phyloP scores from a whole-genome alignment of 768 basidiomycete species.

The Boletus subparvulus region DNA sequence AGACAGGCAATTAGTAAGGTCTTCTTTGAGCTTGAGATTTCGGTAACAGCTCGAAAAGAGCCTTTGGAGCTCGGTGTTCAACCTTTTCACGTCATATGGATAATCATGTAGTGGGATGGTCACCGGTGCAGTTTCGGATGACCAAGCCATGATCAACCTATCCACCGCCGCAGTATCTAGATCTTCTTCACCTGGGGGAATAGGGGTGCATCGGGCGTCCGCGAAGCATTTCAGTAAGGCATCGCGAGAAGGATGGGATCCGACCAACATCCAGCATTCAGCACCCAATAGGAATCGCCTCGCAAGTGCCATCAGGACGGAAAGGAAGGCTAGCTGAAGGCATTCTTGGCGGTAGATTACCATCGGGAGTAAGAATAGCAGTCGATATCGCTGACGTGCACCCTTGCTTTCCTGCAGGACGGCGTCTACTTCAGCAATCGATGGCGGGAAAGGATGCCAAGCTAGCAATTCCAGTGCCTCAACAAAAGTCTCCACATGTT shows the following conservation, averaged over 20 bases:
- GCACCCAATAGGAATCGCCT: too few relatives aligned
- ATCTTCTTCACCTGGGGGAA: background rate
- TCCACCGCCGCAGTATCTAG: background rate
- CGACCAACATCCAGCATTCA: background rate
- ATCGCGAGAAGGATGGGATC: too few relatives aligned
- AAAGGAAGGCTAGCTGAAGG: background rate
- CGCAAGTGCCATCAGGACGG: background rate
- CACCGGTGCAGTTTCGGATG: too few relatives aligned
- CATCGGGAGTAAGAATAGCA: background rate
- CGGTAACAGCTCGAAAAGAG: background rate
- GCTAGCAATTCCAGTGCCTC: too few relatives aligned
- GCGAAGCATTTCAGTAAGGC: background rate
- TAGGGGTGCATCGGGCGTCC: too few relatives aligned
- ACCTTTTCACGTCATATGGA: too few relatives aligned
- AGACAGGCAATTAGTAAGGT: background rate
- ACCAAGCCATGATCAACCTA: too few relatives aligned
- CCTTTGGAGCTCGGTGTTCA: background rate
- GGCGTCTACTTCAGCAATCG: background rate
- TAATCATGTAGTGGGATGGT: too few relatives aligned
- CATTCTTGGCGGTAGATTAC: background rate
- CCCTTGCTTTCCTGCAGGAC: background rate
- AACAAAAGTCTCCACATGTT: too few relatives aligned
- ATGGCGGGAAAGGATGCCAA: background rate
- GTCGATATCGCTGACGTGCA: background rate
- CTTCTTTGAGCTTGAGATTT: background rate